Evolutionary conservation across 1,284 basidiomycete species (phyloP).

Genomic region (Pseudozyma sp.): DNA sequence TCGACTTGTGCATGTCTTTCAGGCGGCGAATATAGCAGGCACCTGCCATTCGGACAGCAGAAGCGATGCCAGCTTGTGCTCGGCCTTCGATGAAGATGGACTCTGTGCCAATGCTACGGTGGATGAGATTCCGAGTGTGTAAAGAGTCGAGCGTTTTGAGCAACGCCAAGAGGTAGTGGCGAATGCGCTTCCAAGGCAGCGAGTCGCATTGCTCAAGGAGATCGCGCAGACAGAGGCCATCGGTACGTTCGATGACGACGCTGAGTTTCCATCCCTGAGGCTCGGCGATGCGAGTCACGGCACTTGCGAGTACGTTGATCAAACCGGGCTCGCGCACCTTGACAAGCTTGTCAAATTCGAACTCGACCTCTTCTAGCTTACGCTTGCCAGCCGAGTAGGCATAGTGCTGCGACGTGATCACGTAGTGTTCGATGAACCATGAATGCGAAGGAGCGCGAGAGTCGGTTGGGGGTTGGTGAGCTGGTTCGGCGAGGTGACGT

Average conservation of each 20-base stretch:
- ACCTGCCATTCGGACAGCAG: slow-evolving; percentile 35
- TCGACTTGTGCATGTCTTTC: slow-evolving; percentile 60
- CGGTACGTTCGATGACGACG: slow-evolving; percentile 46
- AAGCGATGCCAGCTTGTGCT: slow-evolving; percentile 12
- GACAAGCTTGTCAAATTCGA: slow-evolving; percentile 56
- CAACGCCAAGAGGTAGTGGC: slow-evolving; percentile 46
- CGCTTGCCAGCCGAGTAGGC: slow-evolving; percentile 52
- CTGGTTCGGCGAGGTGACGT: slow-evolving; percentile 48
- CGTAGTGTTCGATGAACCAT: slow-evolving; percentile 59
- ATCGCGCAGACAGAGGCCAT: slow-evolving; percentile 36
- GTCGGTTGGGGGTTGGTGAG: slow-evolving; percentile 43
- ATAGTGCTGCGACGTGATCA: slow-evolving; percentile 59
- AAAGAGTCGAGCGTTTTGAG: slow-evolving; percentile 60
- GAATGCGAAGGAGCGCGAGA: slow-evolving; percentile 28
- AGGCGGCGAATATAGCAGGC: slow-evolving; percentile 56
- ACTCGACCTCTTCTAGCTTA: slow-evolving; percentile 65
- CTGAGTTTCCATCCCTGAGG: slow-evolving; percentile 54
- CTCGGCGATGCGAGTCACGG: slow-evolving; percentile 45
- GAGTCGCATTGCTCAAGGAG: slow-evolving; percentile 55
- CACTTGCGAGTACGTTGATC: slow-evolving; percentile 56
- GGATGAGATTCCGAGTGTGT: slow-evolving; percentile 59
- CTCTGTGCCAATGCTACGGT: slow-evolving; percentile 52
- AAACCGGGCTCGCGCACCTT: slow-evolving; percentile 49
- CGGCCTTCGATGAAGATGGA: slow-evolving; percentile 40
- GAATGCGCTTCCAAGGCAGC: slow-evolving; percentile 57